Conservation (phyloP, 1,284 basidiomycete genomes). For the Cerioporus squamosus region DNA sequence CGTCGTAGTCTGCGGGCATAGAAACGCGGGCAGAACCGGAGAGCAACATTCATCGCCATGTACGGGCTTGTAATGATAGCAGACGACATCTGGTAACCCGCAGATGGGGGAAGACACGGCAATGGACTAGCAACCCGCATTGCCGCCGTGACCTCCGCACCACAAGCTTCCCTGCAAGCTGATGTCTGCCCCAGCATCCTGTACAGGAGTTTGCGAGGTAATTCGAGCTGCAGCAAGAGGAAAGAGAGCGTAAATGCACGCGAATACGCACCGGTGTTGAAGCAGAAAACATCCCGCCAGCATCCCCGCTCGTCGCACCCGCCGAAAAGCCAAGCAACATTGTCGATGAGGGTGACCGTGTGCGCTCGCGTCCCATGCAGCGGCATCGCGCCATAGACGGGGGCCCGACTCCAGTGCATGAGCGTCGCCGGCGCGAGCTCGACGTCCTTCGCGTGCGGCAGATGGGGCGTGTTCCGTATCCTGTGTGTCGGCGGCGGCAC, state of each 20-base stretch:
- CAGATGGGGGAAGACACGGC: too few relatives aligned
- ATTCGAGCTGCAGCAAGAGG: too few relatives aligned
- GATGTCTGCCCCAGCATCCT: too few relatives aligned
- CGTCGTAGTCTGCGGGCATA: not conserved
- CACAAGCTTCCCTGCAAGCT: too few relatives aligned
- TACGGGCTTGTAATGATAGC: too few relatives aligned
- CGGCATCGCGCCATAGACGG: constrained; percentile 79
- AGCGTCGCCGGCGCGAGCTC: constrained; percentile 57
- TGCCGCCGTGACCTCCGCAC: too few relatives aligned
- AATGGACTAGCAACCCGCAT: too few relatives aligned
- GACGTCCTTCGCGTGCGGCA: constrained; percentile 61
- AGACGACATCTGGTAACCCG: too few relatives aligned
- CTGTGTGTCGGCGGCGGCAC: constrained; percentile 16
- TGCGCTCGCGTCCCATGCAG: constrained; percentile 82
- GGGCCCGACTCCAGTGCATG: constrained; percentile 89
- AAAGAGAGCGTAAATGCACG: too few relatives aligned
- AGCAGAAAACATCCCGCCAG: constrained; percentile 82
- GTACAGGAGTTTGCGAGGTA: too few relatives aligned
- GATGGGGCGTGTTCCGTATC: constrained; percentile 42
- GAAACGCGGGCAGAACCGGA: not conserved
- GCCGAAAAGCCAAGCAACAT: constrained; percentile 86
- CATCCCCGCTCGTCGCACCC: constrained; percentile 85
- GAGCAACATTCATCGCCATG: not conserved
- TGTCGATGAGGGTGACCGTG: constrained; percentile 83
- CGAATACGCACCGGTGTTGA: constrained; percentile 73